Percentiles rank a stretch among this genome's conserved stretches.
phyloP scores from a whole-genome alignment of 345 rosid species.

The Murraya paniculata region DNA sequence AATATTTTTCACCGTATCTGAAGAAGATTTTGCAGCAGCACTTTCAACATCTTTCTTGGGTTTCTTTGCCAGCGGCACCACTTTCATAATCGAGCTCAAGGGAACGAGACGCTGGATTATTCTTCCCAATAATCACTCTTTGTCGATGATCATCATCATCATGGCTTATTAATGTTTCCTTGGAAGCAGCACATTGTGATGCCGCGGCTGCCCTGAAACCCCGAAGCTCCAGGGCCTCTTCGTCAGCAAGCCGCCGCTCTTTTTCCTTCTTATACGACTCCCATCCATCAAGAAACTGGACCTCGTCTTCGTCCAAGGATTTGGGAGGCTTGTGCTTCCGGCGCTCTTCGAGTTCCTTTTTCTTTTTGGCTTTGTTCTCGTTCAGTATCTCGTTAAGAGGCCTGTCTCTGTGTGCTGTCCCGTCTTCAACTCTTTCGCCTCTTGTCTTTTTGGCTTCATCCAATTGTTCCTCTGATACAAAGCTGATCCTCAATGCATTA shows the following conservation, averaged over 20 bases:
- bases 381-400: constrained; percentile 60
- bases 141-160: no score
- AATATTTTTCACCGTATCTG: no score
- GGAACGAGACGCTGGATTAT: no score
- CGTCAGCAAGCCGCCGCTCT: not conserved
- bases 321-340: not conserved
- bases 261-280: not conserved
- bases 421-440: constrained; percentile 85
- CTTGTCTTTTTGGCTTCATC: constrained; percentile 53
- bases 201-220: not conserved
- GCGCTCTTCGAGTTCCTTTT: not conserved
- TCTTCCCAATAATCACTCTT: no score
- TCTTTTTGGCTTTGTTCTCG: not conserved
- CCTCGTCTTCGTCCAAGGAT: not conserved
- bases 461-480: constrained; percentile 81
- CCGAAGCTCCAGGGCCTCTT: not conserved
- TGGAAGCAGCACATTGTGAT: no score
- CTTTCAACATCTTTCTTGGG: no score
- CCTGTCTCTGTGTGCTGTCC: constrained; percentile 82
- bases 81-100: no score
- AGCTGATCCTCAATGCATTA: constrained; percentile 21
- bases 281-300: not conserved
- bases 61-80: no score
- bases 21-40: rapidly evolving
- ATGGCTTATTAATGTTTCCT: no score